Base-by-base conservation (phyloP, 805 yeast genomes). In the Kazachstania psychrophila region DNA sequence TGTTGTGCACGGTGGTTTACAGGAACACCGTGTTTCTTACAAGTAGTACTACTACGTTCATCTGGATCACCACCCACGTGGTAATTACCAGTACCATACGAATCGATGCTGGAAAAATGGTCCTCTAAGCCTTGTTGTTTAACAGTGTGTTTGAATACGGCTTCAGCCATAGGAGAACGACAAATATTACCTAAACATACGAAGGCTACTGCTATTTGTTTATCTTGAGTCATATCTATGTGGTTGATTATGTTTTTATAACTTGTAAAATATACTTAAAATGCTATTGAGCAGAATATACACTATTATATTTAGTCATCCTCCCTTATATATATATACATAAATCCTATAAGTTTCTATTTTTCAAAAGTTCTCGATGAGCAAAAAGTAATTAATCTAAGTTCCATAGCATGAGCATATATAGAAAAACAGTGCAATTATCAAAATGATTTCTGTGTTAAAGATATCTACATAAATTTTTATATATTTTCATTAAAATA, bases 141-240 rank as follows among this genome's bases (percentile, higher is more conserved):
- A 8, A 84, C 94, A 12, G 65, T 64, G 40, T 83, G 75, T 33
- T 66, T 68, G 61, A 88, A 86, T 1, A 87, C 84, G 0, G 96
- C 96, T 54, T 89, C 96, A 0, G 97, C 96, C 97, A 88, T 89
- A 11, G 97, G 97, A 2, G 96, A 86, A 33, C 96, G 88, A 54
- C 96, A 87, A 16, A 83, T 77, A 58, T 88, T 88, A 3, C 96
- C 96, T 18, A 86, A 66, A 52, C 96, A 88, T 1, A 87, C 89
- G 56, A 88, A 87, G 0, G 94, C 96, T 9, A 88, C 94, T 1
- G 81, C 69, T 4, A 73, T 54, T 28, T 49, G 31, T 13, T 27
- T 30, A 35, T 44, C 45, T 30, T 36, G 28, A 14, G 49, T 46
- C 47, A 44, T 48, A n/a, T n/a, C n/a, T n/a, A n/a, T n/a, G n/a